phyloP scores from a whole-genome alignment of 495 filamentous ascomycete genomes.

The Penicillium crystallinum region DNA sequence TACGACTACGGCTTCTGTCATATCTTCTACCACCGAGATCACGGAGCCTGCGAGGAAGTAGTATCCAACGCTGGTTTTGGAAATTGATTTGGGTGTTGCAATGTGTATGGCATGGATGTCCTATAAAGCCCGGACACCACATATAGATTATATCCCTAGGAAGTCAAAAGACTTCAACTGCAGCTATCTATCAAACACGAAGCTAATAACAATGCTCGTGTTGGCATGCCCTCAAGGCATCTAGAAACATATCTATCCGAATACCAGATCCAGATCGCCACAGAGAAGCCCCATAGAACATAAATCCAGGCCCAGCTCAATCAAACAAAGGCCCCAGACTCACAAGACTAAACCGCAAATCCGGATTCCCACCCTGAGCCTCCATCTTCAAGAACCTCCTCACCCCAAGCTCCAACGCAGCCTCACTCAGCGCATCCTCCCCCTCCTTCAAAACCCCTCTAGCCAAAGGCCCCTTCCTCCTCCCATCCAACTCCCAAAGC shows the following conservation, averaged over 20 bases:
- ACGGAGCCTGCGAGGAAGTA: neutral
- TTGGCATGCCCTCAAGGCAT: neutral
- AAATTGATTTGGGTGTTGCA: too few relatives aligned
- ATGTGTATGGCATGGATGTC: too few relatives aligned
- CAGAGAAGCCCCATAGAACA: neutral
- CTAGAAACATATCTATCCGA: neutral
- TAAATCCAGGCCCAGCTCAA: slow-evolving; percentile 21
- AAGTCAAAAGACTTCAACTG: too few relatives aligned
- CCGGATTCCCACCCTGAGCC: slow-evolving; percentile 48
- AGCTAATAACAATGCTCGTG: too few relatives aligned
- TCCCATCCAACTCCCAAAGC: slow-evolving; percentile 83
- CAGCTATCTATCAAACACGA: neutral
- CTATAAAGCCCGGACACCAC: neutral
- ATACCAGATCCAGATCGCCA: neutral
- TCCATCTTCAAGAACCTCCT: slow-evolving; percentile 60
- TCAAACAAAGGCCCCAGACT: slow-evolving; percentile 63
- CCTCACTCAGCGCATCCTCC: slow-evolving; percentile 67
- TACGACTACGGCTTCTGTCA: neutral
- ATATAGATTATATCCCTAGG: neutral
- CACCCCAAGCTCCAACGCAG: slow-evolving; percentile 56
- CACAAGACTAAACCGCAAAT: slow-evolving; percentile 72
- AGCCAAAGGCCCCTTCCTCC: slow-evolving; percentile 63
- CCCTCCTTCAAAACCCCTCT: slow-evolving; percentile 47
- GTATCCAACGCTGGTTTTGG: neutral
- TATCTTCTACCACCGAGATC: neutral